phyloP scores from a whole-genome alignment of 768 basidiomycete genomes.

The Tricholomella constricta region DNA sequence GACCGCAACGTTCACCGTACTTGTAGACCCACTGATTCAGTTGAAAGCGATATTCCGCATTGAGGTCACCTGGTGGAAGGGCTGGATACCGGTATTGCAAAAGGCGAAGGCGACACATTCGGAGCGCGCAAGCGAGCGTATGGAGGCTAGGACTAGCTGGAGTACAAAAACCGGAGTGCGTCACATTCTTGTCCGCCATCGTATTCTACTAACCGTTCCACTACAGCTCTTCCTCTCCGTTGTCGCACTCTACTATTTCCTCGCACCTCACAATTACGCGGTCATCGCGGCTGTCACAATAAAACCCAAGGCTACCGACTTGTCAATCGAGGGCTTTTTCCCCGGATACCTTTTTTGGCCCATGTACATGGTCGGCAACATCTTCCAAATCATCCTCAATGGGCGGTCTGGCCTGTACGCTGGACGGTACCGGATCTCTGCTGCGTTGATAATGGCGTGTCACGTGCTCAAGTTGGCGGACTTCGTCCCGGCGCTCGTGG shows the following conservation, averaged over 20 bases:
- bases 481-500: conserved; percentile 7
- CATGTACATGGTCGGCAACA: conserved; percentile 11
- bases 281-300: conserved; percentile 5
- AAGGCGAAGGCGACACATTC: conserved; percentile 25
- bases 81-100: conserved; percentile 20
- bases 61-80: conserved; percentile 22
- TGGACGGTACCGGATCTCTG: conserved; percentile 19
- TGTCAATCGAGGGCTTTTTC: background rate
- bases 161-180: conserved; percentile 5
- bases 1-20: background rate
- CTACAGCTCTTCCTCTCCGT: conserved; percentile 12
- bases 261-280: conserved; percentile 2
- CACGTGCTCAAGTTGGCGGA: background rate
- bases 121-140: conserved; percentile 29
- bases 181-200: background rate
- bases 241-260: background rate
- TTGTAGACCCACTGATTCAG: conserved; percentile 22
- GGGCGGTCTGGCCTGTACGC: conserved; percentile 21
- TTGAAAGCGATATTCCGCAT: conserved; percentile 25
- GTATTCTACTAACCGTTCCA: background rate
- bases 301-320: background rate
- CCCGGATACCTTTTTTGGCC: background rate
- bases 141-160: conserved; percentile 12
- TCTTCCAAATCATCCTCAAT: conserved; percentile 27
- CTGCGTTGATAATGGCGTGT: background rate